phyloP scores from a whole-genome alignment of 169 alveolate genomes.

The Perkinsus marinus region DNA sequence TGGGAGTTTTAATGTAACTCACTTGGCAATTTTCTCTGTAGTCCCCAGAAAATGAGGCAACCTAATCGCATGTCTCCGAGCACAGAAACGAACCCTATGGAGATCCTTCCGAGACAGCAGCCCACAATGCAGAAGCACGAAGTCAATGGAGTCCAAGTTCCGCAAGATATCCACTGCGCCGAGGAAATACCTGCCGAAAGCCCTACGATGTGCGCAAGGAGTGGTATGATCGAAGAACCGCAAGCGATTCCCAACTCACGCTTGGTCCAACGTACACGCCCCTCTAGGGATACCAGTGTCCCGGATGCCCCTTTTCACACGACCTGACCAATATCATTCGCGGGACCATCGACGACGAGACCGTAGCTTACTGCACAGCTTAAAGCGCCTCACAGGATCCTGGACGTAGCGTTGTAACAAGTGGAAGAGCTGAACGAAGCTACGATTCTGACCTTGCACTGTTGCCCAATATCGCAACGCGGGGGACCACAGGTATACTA shows the following conservation, averaged over 20 bases:
- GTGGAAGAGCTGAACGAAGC: background rate
- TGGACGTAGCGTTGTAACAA: background rate
- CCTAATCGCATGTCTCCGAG: background rate
- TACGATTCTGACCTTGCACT: background rate
- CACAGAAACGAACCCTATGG: background rate
- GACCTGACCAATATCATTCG: background rate
- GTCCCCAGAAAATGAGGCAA: background rate
- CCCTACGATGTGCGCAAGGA: no score
- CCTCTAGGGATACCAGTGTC: background rate
- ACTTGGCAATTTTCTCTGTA: background rate
- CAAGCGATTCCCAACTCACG: background rate
- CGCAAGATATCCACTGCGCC: background rate
- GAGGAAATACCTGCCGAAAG: background rate
- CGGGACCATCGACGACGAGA: background rate
- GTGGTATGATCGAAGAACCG: background rate
- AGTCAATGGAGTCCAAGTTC: background rate
- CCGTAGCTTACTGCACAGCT: background rate
- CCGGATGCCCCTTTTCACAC: background rate
- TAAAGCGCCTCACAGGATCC: background rate
- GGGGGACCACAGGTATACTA: background rate
- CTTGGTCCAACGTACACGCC: background rate
- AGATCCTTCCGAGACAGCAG: background rate
- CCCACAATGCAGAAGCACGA: background rate
- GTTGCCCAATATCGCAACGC: background rate
- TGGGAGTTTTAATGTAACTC: no score